These are phyloP conservation scores for Fusarium beomiforme DNA, from an alignment of 2,329 filamentous ascomycete species.

Conservation along the genomic window DNA sequence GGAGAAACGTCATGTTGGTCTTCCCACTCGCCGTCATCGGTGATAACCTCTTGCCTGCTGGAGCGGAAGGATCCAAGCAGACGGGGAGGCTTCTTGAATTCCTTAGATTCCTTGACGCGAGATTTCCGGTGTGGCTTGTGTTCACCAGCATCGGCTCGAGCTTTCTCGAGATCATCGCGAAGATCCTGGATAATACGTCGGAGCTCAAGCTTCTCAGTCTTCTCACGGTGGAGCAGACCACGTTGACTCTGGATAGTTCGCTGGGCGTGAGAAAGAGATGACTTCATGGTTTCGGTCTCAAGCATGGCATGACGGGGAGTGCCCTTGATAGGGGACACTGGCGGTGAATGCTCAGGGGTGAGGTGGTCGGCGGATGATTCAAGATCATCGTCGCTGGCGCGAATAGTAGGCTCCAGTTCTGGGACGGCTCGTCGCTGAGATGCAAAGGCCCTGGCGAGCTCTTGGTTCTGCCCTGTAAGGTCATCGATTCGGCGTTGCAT, in stretches of 20 bases:
- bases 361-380: constrained; percentile 73
- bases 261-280: constrained; percentile 92
- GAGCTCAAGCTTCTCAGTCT: constrained; percentile 97
- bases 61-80: constrained; percentile 81
- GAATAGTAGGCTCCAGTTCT: constrained; percentile 70
- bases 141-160: constrained; percentile 63
- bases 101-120: constrained; percentile 70
- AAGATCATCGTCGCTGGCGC: constrained; percentile 69
- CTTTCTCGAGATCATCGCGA: constrained; percentile 86
- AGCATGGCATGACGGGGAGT: constrained; percentile 90
- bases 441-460: constrained; percentile 85
- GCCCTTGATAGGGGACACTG: constrained; percentile 87
- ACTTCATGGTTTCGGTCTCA: constrained; percentile 96
- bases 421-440: constrained; percentile 73
- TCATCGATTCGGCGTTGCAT: constrained; percentile 91
- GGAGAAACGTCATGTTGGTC: constrained; percentile 66
- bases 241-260: constrained; percentile 96
- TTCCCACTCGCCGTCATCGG: constrained; percentile 90
- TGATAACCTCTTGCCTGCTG: constrained; percentile 79
- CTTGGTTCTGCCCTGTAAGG: constrained; percentile 86
- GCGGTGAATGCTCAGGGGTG: constrained; percentile 90
- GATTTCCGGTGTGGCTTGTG: constrained; percentile 65
- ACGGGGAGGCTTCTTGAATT: constrained; percentile 81
- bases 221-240: constrained; percentile 94
- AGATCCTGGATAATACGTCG: constrained; percentile 95